Conservation (phyloP, 2,329 filamentous ascomycete genomes). For the Trichoderma citrinoviride region DNA sequence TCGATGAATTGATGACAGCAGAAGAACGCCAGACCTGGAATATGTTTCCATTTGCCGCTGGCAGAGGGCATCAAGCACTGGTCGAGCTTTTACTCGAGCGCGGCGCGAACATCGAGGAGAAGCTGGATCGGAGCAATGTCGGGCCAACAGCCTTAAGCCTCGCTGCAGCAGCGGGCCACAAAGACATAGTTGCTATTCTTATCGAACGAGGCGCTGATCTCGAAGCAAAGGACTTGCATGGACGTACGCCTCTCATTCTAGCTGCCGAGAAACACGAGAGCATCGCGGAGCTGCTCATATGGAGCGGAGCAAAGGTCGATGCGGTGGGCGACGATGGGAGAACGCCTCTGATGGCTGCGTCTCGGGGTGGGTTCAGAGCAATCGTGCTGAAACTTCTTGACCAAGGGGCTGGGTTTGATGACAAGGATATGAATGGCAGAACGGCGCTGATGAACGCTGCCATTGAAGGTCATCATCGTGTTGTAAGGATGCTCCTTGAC, state of each 20-base stretch:
- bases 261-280: background rate
- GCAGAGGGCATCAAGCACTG: background rate
- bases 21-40: background rate
- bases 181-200: background rate
- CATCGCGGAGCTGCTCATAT: background rate
- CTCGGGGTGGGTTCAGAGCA: background rate
- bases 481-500: background rate
- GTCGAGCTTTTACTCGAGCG: background rate
- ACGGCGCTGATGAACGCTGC: background rate
- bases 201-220: background rate
- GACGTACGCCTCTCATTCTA: background rate
- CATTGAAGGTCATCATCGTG: background rate
- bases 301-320: background rate
- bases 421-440: background rate
- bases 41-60: background rate
- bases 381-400: background rate
- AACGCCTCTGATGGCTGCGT: background rate
- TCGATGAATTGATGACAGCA: background rate
- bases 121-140: background rate
- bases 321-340: background rate
- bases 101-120: background rate
- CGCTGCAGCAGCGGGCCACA: background rate
- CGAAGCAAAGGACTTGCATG: background rate
- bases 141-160: background rate
- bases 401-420: background rate